Base-by-base conservation (phyloP, 176 grass and related monocot species). In the Olyra latifolia region DNA sequence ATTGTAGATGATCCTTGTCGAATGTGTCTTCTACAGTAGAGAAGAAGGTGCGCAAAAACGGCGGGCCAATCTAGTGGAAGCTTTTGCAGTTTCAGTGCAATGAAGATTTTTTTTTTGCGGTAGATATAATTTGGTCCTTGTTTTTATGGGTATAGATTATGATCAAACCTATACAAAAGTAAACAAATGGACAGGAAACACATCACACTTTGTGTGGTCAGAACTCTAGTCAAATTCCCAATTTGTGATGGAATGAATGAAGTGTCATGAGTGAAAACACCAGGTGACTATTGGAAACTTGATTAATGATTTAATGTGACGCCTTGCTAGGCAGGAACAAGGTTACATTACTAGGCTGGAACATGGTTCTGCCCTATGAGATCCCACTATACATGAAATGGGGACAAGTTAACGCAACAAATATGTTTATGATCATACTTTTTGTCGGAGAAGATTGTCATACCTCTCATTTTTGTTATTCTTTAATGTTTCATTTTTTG, bases 301-400 rank as follows among this genome's bases (percentile, higher is more conserved):
- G 47, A 62, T 55, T 75, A 66, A 71, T 87, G 32, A 82, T 76
- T 40, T 62, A 83, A 64, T 82, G 66, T 72, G 80, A 71, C 74
- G 83, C 66, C 47, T 72, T 78, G 58, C 44, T 72, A 44, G 74
- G 74, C 22, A 3, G 45, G 40, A 79, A 71, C 64, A 71, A 54
- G 46, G 40, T 71, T 82, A 56, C 73, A 71, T 27, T 63, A 57
- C 40, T 87, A 83, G 79, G 73, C 47, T 78, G 59, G 80, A 88
- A 88, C 80, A 79, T 56, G 86, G 86, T 88, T 88, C 80, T 72
- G 74, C 8, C 74, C 74, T 79, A 88, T 22, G 29, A 88, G 48
- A 83, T 79, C 71, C 80, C 48, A 79, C 48, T 59, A 72, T 73
- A 66, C 74, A 67, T 41, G 86, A 83, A 74, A 78, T 2, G 41